These are phyloP conservation scores for Glarea lozoyensis DNA, from an alignment of 495 filamentous ascomycete genomes.

Conservation along the genomic window DNA sequence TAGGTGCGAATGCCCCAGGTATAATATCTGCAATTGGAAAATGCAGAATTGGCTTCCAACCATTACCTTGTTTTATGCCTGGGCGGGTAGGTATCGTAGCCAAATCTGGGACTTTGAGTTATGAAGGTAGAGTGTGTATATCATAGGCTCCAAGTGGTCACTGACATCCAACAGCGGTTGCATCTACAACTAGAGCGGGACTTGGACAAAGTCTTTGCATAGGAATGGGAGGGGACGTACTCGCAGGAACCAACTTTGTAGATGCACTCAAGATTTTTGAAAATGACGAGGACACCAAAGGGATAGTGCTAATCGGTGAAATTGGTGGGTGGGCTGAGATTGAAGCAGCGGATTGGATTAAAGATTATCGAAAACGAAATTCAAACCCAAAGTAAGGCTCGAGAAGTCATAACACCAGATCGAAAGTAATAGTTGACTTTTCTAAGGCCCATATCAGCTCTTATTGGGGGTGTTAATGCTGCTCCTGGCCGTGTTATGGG, in stretches of 20 bases:
- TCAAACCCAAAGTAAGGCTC: slow-evolving; percentile 56
- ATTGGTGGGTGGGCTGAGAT: slow-evolving; percentile 77
- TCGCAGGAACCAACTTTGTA: slow-evolving; percentile 73
- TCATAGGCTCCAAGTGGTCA: not conserved
- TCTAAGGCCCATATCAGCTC: slow-evolving; percentile 73
- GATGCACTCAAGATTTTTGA: slow-evolving; percentile 69
- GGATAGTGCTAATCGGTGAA: slow-evolving; percentile 78
- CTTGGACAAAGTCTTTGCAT: slow-evolving; percentile 82
- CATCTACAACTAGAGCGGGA: slow-evolving; percentile 70
- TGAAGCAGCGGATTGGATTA: slow-evolving; percentile 75
- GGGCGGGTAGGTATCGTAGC: slow-evolving; percentile 76
- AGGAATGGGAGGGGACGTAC: slow-evolving; percentile 79
- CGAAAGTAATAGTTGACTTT: too few relatives aligned
- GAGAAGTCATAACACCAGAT: not conserved
- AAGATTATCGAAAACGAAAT: slow-evolving; percentile 50
- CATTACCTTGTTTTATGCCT: slow-evolving; percentile 63
- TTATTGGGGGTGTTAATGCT: slow-evolving; percentile 64
- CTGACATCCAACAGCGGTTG: slow-evolving; percentile 46
- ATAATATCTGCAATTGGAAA: slow-evolving; percentile 76
- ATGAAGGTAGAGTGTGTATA: slow-evolving; percentile 43
- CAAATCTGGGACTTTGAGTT: slow-evolving; percentile 83
- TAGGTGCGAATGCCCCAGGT: slow-evolving; percentile 81
- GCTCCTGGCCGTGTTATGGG: slow-evolving; percentile 71
- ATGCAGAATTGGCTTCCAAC: slow-evolving; percentile 85
- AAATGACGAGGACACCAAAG: slow-evolving; percentile 67